Evolutionary conservation across 148 eudicot genomes (phyloP).

Genomic region (Vaccinium vitisidaea): DNA sequence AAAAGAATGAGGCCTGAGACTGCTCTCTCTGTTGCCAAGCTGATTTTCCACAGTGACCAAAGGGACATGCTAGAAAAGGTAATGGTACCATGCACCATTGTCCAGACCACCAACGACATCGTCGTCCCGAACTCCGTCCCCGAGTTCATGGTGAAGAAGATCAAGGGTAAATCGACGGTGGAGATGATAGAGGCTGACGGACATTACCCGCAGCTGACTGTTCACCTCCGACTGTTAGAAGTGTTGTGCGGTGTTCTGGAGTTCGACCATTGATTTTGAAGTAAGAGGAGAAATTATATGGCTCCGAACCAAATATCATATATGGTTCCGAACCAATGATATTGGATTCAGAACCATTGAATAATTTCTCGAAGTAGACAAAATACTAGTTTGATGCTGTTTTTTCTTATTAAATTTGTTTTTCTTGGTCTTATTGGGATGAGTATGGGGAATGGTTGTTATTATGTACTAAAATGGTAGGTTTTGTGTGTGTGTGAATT

Average conservation of each 20-base stretch:
- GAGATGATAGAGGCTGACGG: conserved; percentile 63
- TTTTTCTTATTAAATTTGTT: background rate
- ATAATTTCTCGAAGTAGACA: background rate
- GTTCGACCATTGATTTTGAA: background rate
- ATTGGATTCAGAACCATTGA: background rate
- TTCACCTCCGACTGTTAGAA: conserved; percentile 51
- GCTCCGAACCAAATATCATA: background rate
- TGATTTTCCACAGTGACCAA: conserved; percentile 61
- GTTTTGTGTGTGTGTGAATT: background rate
- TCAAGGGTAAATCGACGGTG: conserved; percentile 48
- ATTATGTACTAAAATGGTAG: background rate
- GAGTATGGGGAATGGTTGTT: background rate
- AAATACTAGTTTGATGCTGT: background rate
- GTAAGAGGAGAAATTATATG: background rate
- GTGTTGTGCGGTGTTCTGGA: conserved; percentile 42
- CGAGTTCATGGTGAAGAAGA: conserved; percentile 55
- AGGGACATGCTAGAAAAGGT: conserved; percentile 63
- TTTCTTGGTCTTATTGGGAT: background rate
- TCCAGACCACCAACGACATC: conserved; percentile 57
- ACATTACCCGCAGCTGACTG: conserved; percentile 78
- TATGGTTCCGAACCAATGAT: too few relatives aligned
- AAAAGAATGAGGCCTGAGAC: conserved; percentile 58
- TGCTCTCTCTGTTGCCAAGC: conserved; percentile 58
- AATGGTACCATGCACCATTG: conserved; percentile 56
- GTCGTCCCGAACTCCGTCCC: conserved; percentile 71